Evolutionary conservation across 768 basidiomycete genomes (phyloP).

Genomic region (Chalciporus pseudorubinellus): DNA sequence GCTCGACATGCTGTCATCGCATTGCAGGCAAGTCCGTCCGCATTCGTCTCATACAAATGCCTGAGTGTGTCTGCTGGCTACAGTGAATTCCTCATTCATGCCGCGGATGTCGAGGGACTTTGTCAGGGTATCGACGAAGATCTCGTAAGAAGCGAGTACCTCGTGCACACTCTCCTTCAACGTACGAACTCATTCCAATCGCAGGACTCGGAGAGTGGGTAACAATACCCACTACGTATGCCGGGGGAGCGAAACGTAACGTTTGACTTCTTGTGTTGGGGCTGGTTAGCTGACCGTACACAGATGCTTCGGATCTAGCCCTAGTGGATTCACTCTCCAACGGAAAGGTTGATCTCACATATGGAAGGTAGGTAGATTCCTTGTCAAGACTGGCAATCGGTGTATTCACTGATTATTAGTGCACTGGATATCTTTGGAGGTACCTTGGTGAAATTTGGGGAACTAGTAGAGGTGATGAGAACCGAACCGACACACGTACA

Average conservation of each 20-base stretch:
- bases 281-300: constrained; percentile 6
- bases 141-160: constrained; percentile 68
- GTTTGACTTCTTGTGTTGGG: background rate
- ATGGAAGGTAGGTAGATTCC: constrained; percentile 31
- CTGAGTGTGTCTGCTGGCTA: constrained; percentile 15
- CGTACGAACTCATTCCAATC: constrained; percentile 10
- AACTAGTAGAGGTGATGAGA: constrained; percentile 41
- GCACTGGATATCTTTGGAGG: constrained; percentile 75
- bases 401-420: constrained; percentile 27
- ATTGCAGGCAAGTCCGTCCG: constrained; percentile 63
- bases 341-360: constrained; percentile 62
- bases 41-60: background rate
- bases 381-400: background rate
- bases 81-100: constrained; percentile 94
- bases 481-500: background rate
- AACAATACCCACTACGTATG: constrained; percentile 90
- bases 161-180: background rate
- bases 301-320: constrained; percentile 78
- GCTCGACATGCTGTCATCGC: constrained; percentile 68
- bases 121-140: constrained; percentile 95
- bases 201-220: constrained; percentile 91
- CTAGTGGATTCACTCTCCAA: constrained; percentile 76
- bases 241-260: constrained; percentile 89
- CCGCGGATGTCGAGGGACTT: constrained; percentile 97
- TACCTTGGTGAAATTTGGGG: constrained; percentile 56